Evolutionary conservation across 192 early-diverging fungal genomes (phyloP), one percentile per base, ranked within the genome.

Genomic region (Neocallimastix lanati): DNA sequence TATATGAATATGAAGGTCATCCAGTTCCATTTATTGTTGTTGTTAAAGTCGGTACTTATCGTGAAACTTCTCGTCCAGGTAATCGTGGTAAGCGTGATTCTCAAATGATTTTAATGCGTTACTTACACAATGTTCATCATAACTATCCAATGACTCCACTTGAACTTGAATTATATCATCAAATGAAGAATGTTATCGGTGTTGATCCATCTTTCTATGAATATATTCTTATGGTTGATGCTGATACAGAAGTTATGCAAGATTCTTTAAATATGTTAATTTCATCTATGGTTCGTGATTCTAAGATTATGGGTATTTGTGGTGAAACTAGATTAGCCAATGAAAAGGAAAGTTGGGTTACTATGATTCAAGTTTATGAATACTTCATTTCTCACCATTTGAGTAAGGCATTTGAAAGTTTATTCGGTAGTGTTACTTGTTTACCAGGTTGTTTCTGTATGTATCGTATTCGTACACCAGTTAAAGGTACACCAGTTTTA

Each of bases 331-430:
- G 88, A 81, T 87, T 99, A 80, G 90, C 93, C 12, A 99, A 99
- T 84, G 95, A 97, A 83, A 92, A 94, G 83, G 87, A 92, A 77
- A 94, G 94, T n/a, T 98, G 94, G 94, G 92, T 94, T 76, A 96
- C 96, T 13, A 97, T 97, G 95, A 98, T 99, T 87, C 96, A 98
- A 82, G 97, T 99, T 37, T 98, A 98, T 84, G 96, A 99, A 87
- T 98, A 98, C 88, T 98, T 94, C 86, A 97, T 98, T 82, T 93
- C 92, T 67, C 96, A 98, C 88, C 95, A 98, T 82, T 87, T 98
- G 81, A 92, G 95, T 50, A 98, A 98, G 84, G 94, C 96, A 9
- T 98, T 98, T 80, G 96, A 98, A 86, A 97, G 95, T 25, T 89
- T 98, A 25, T 98, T 98, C 82, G 96, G 96, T 15, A 94, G 93